phyloP scores from a whole-genome alignment of 169 alveolate genomes.

The Plasmodium falciparum region DNA sequence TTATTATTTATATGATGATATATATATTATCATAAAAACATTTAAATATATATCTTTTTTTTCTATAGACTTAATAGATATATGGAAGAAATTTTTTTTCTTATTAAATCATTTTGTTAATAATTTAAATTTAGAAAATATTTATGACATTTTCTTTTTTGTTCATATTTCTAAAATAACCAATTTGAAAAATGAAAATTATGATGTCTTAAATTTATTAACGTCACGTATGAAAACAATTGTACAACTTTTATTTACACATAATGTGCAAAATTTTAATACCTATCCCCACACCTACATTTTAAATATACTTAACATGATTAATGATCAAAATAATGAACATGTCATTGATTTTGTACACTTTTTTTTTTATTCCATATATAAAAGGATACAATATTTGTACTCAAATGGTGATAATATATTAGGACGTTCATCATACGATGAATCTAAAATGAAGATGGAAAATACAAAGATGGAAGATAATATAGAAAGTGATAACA shows the following conservation, averaged over 20 bases:
- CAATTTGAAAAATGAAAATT: slow-evolving; percentile 46
- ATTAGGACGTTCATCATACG: too few species aligned
- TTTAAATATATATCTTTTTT: slow-evolving; percentile 63
- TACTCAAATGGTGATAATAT: not conserved
- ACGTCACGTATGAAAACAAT: slow-evolving; percentile 32
- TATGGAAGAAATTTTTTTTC: slow-evolving; percentile 66
- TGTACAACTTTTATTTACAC: not conserved
- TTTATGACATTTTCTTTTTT: slow-evolving; percentile 59
- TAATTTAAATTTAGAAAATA: slow-evolving; percentile 39
- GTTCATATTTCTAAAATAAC: slow-evolving; percentile 21
- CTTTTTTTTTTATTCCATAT: slow-evolving; percentile 31
- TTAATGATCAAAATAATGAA: slow-evolving; percentile 10
- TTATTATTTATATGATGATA: slow-evolving; percentile 52
- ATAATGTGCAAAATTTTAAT: slow-evolving; percentile 18
- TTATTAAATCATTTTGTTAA: slow-evolving; percentile 29
- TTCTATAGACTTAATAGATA: slow-evolving; percentile 7
- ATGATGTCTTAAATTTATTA: slow-evolving; percentile 34
- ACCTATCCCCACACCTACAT: slow-evolving; percentile 57
- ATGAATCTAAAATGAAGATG: too few species aligned
- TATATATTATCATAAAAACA: slow-evolving; percentile 38
- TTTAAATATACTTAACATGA: slow-evolving; percentile 14
- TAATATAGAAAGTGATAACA: not conserved
- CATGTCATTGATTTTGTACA: slow-evolving; percentile 7
- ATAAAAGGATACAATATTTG: slow-evolving; percentile 15
- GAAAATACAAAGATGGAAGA: not conserved